Percentiles rank a stretch among this genome's conserved stretches.
Conservation (phyloP, 2,329 filamentous ascomycete species). For the Paecilomyces sp. region DNA sequence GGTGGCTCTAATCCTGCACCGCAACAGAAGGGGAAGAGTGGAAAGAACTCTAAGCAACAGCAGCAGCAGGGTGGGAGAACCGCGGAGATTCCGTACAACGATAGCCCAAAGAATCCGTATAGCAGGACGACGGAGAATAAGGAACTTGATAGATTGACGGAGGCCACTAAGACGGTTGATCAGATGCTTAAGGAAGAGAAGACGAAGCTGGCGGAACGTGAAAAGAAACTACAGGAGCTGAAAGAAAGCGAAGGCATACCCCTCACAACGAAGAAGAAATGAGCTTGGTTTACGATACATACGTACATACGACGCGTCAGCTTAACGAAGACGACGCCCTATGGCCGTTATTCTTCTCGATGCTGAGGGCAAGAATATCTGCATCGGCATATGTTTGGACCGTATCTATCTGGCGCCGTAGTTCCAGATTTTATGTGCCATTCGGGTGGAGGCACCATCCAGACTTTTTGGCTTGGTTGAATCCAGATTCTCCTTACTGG, state of each 20-base stretch:
- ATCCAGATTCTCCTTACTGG: background rate
- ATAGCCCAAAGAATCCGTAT: conserved; percentile 63
- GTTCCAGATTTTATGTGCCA: background rate
- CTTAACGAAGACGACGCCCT: background rate
- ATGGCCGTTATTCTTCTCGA: background rate
- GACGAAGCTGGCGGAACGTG: conserved; percentile 53
- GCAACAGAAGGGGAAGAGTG: conserved; percentile 52
- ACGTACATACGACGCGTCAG: background rate
- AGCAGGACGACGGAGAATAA: conserved; percentile 64
- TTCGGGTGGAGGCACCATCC: background rate
- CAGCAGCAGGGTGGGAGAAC: conserved; percentile 53
- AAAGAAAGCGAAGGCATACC: conserved; percentile 38
- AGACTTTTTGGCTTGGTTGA: background rate
- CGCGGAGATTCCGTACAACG: conserved; percentile 65
- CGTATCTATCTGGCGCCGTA: background rate
- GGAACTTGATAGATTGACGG: conserved; percentile 57
- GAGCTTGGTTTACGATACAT: conserved; percentile 7
- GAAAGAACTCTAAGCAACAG: conserved; percentile 46
- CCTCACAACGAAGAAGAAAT: conserved; percentile 35
- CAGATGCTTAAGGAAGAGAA: conserved; percentile 60
- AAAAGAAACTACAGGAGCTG: conserved; percentile 51
- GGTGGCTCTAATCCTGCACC: conserved; percentile 47
- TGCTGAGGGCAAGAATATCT: background rate
- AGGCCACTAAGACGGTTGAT: conserved; percentile 53
- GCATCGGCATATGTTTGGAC: background rate